A percentile compares a stretch with the other conserved stretches of the same genome.
These are phyloP conservation scores for Acanthamoeba lenticulata DNA, from an alignment of 208 protist species.

Conservation along the genomic window DNA sequence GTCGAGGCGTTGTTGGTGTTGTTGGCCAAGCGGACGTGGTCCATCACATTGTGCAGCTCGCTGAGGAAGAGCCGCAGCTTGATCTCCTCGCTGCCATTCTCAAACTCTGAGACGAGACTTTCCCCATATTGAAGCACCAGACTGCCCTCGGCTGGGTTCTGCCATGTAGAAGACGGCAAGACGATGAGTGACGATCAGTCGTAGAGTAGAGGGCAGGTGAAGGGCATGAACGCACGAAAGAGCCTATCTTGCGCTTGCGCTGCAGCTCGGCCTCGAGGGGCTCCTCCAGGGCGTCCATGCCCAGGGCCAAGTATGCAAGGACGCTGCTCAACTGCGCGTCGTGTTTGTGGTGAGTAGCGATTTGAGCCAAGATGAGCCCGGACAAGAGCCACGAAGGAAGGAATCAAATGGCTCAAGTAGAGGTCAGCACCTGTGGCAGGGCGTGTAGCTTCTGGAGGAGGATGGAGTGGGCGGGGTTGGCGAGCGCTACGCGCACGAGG, in stretches of 20 bases:
- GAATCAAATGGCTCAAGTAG: no score
- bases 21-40: neutral
- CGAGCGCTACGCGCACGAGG: slow-evolving; percentile 10
- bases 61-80: slow-evolving; percentile 10
- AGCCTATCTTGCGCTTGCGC: slow-evolving; percentile 9
- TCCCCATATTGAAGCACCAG: neutral
- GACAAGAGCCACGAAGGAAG: no score
- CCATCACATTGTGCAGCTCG: slow-evolving; percentile 18
- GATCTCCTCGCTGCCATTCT: neutral
- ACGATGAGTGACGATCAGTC: no score
- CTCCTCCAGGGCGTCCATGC: neutral
- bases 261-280: neutral
- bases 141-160: neutral
- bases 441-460: neutral
- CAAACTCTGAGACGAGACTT: neutral
- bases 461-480: neutral
- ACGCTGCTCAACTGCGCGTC: neutral
- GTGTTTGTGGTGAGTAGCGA: neutral
- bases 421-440: neutral
- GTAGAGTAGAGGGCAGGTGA: no score
- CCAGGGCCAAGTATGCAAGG: neutral
- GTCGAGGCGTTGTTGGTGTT: no score
- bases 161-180: no score
- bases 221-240: no score
- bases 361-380: no score